Evolutionary conservation across 805 yeast genomes (phyloP), one percentile per base, ranked within the genome.

Genomic region (Suhomyces sp.): DNA sequence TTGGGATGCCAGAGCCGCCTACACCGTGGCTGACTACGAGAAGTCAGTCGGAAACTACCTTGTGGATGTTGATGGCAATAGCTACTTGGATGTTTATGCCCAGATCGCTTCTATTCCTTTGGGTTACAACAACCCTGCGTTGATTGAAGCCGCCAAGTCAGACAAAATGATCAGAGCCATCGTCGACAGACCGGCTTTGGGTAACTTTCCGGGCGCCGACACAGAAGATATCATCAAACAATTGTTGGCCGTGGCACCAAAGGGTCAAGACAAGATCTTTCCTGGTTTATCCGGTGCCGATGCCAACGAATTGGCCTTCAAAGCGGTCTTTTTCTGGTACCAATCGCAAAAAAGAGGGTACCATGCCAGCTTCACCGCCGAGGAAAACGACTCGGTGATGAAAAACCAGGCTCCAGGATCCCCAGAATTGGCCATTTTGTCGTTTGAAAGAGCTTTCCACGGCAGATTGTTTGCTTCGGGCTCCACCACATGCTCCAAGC

Each of bases 401-500:
- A 74, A 80, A 58, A 90, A 90, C 71, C 74, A 79, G 61, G 81
- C 89, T 26, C 98, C 98, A 49, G 97, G 97, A 53, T 81, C 96
- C 47, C 96, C 97, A 35, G 88, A 87, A 36, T 72, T 88, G 61
- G 90, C 96, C 48, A 87, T 92, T 56, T 67, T 93, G 60, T 90
- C 97, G 5, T 92, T 92, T 74, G 85, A 85, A 71, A 80, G 84
- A 59, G 94, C 94, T 29, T 93, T 92, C 88, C 98, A 92, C 69
- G 98, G 98, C 59, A 85, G 98, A 73, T 74, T 91, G 58, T 90
- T 92, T 74, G 98, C 97, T 23, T 82, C 96, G 51, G 91, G 89
- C 44, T 88, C 97, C 6, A 84, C 90, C 59, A 92, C 98, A 40
- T 84, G 96, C 70, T 90, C 97, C 53, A 93, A 90, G 78, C 97